phyloP scores from a whole-genome alignment of 257 asterid genomes.

The Euphrasia confusa region DNA sequence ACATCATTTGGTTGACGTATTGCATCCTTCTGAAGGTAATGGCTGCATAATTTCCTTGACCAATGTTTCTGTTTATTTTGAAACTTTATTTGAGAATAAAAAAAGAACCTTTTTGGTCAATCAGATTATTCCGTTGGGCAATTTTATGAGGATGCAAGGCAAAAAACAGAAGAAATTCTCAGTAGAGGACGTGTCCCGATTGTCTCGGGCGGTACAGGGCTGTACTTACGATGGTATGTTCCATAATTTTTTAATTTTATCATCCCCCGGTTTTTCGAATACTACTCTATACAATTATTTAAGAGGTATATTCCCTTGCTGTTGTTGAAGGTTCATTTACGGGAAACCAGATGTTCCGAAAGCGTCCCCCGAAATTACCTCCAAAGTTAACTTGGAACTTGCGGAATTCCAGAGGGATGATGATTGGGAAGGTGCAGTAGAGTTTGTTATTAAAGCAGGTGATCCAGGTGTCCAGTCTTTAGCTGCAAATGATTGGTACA shows the following conservation, averaged over 20 bases:
- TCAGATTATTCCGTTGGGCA: conserved; percentile 90
- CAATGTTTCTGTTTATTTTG: too few species aligned
- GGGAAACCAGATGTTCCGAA: conserved; percentile 95
- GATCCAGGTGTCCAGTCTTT: conserved; percentile 68
- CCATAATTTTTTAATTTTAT: conserved; percentile 5
- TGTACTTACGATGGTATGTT: conserved; percentile 90
- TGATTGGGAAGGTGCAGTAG: conserved; percentile 81
- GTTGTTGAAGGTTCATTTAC: conserved; percentile 68
- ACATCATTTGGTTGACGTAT: conserved; percentile 88
- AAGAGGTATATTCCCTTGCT: conserved; percentile 22
- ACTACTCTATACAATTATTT: conserved; percentile 2
- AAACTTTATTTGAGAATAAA: background rate
- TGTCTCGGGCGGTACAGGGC: conserved; percentile 91
- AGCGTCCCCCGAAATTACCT: conserved; percentile 62
- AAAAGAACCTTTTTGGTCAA: conserved; percentile 14
- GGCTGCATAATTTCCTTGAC: conserved; percentile 1
- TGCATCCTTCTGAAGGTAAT: conserved; percentile 97
- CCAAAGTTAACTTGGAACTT: conserved; percentile 68
- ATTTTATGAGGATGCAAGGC: conserved; percentile 84
- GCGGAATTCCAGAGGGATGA: conserved; percentile 57
- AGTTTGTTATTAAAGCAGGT: conserved; percentile 65
- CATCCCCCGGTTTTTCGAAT: conserved; percentile 6
- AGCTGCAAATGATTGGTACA: conserved; percentile 89
- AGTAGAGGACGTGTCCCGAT: conserved; percentile 72
- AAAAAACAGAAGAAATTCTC: conserved; percentile 62